A percentile compares a stretch with the other conserved stretches of the same genome.
phyloP scores from a whole-genome alignment of 176 grass and related monocot species.

The Leersia perrieri region DNA sequence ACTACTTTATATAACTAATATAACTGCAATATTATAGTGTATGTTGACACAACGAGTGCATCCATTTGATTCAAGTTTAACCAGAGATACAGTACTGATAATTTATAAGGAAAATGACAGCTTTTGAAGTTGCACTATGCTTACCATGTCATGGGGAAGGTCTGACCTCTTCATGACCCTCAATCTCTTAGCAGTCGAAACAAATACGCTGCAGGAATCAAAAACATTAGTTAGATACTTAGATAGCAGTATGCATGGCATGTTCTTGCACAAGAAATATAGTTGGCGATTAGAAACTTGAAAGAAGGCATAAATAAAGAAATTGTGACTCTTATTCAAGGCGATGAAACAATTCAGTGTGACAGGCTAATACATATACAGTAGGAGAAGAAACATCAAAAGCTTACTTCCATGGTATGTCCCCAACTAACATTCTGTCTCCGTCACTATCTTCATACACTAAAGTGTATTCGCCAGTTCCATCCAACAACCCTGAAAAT shows the following conservation, averaged over 20 bases:
- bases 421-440: conserved; percentile 50
- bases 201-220: conserved; percentile 57
- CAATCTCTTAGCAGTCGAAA: conserved; percentile 58
- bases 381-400: background rate
- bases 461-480: conserved; percentile 79
- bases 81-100: background rate
- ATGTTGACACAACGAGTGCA: background rate
- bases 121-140: background rate
- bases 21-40: background rate
- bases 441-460: conserved; percentile 67
- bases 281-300: background rate
- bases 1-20: background rate
- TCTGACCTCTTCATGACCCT: conserved; percentile 78
- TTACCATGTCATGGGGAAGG: conserved; percentile 45
- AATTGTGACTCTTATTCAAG: background rate
- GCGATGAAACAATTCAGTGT: background rate
- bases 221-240: background rate
- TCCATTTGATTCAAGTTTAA: background rate
- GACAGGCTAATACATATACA: background rate
- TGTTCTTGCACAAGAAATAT: background rate
- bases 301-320: background rate
- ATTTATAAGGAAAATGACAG: background rate
- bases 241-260: background rate
- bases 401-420: conserved; percentile 84
- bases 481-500: conserved; percentile 79